phyloP scores from a whole-genome alignment of 192 early-diverging fungal genomes.

The Spizellomyces punctatus region DNA sequence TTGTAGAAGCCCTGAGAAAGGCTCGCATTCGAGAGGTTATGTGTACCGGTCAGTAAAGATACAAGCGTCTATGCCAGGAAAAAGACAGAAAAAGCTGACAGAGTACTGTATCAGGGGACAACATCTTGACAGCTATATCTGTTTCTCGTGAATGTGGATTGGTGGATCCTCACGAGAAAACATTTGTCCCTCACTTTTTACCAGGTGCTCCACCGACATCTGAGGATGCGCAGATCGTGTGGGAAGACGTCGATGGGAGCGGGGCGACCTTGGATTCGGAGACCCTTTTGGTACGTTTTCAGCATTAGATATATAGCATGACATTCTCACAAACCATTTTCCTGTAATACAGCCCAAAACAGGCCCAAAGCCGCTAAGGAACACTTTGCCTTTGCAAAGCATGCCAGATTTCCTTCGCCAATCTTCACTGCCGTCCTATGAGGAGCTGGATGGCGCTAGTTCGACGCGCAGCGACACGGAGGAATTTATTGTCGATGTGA shows the following conservation, averaged over 20 bases:
- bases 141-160: constrained; percentile 93
- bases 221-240: constrained; percentile 64
- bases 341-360: background rate
- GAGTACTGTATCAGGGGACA: constrained; percentile 68
- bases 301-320: background rate
- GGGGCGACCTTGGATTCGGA: constrained; percentile 54
- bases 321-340: background rate
- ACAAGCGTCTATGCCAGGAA: constrained; percentile 37
- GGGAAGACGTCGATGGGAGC: constrained; percentile 72
- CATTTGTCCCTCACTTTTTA: constrained; percentile 82
- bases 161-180: constrained; percentile 68
- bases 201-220: constrained; percentile 43
- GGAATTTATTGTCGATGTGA: constrained; percentile 18
- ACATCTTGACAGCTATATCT: constrained; percentile 92
- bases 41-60: constrained; percentile 70
- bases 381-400: no score
- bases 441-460: constrained; percentile 14
- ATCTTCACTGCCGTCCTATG: background rate
- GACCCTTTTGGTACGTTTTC: constrained; percentile 39
- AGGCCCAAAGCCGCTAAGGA: background rate
- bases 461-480: constrained; percentile 23
- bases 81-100: background rate
- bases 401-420: no score
- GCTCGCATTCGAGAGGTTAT: constrained; percentile 94
- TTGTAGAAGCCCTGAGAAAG: constrained; percentile 73